Conservation (phyloP, 2,329 filamentous ascomycete species). For the Colletotrichum neosansevieriae region DNA sequence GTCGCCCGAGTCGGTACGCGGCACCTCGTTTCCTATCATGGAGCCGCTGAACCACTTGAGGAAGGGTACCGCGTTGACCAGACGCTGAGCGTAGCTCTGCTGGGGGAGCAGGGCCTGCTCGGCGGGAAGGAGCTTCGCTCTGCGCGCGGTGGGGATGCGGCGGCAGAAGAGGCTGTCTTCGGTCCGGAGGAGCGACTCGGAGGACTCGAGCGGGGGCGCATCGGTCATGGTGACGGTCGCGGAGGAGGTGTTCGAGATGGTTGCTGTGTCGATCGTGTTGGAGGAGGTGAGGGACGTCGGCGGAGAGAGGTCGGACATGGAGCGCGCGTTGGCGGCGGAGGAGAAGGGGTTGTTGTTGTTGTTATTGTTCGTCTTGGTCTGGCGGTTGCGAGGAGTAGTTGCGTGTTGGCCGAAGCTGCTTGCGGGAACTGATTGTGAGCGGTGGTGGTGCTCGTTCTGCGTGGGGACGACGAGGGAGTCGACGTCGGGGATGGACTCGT, state of each 20-base stretch:
- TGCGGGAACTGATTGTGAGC: slow-evolving; percentile 54
- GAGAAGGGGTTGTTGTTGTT: slow-evolving; percentile 53
- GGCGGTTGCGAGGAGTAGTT: slow-evolving; percentile 45
- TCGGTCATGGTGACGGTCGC: slow-evolving; percentile 62
- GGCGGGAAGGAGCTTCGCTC: slow-evolving; percentile 73
- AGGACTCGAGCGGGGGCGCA: slow-evolving; percentile 38
- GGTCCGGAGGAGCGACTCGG: slow-evolving; percentile 42
- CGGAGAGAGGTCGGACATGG: slow-evolving; percentile 52
- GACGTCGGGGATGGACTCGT: slow-evolving; percentile 71
- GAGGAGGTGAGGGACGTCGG: slow-evolving; percentile 64
- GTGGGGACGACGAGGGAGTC: slow-evolving; percentile 54
- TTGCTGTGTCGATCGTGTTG: slow-evolving; percentile 69
- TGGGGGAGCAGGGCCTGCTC: slow-evolving; percentile 79
- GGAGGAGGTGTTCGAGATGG: slow-evolving; percentile 56
- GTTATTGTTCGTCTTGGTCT: slow-evolving; percentile 46
- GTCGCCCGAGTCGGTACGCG: slow-evolving; percentile 76
- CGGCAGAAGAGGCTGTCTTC: slow-evolving; percentile 65
- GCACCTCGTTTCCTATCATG: slow-evolving; percentile 82
- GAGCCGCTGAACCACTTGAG: slow-evolving; percentile 78
- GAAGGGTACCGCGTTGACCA: slow-evolving; percentile 75
- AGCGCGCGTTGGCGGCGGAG: slow-evolving; percentile 51
- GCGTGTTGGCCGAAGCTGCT: slow-evolving; percentile 42
- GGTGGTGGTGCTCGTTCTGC: slow-evolving; percentile 46
- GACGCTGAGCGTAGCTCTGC: slow-evolving; percentile 72
- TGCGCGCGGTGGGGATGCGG: slow-evolving; percentile 75